These are phyloP conservation scores for Silene latifolia DNA, from an alignment of 148 eudicot genomes.

Conservation along the genomic window DNA sequence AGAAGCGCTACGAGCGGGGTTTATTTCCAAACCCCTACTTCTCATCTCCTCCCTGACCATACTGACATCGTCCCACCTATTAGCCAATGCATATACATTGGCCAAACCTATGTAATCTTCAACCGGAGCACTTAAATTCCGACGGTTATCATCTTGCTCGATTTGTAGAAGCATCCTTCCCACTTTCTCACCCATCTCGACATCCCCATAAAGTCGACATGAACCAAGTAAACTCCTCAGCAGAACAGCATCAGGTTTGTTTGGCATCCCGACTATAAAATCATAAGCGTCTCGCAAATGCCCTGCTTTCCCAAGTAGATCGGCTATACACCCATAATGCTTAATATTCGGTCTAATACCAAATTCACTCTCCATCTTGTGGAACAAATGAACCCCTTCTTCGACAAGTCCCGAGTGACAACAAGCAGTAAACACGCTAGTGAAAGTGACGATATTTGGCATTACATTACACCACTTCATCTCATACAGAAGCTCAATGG, in stretches of 20 bases:
- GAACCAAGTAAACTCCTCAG: constrained; percentile 66
- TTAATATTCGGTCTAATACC: constrained; percentile 34
- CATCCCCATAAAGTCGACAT: constrained; percentile 50
- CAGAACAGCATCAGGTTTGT: constrained; percentile 33
- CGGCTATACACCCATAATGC: constrained; percentile 56
- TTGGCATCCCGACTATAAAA: constrained; percentile 31
- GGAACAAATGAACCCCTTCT: constrained; percentile 52
- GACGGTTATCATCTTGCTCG: constrained; percentile 13
- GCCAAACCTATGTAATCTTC: constrained; percentile 56
- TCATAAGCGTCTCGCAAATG: constrained; percentile 48
- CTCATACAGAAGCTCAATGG: constrained; percentile 37
- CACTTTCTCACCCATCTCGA: constrained; percentile 52
- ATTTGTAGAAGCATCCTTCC: constrained; percentile 45
- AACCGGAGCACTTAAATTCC: constrained; percentile 26
- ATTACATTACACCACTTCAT: constrained; percentile 38
- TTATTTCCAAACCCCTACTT: constrained; percentile 34
- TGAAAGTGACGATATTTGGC: constrained; percentile 57
- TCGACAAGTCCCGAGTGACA: constrained; percentile 52
- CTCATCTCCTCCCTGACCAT: constrained; percentile 44
- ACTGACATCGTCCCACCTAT: constrained; percentile 61
- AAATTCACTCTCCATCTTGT: constrained; percentile 41
- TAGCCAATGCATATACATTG: constrained; percentile 60
- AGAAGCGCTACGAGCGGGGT: constrained; percentile 44
- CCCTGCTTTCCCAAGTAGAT: constrained; percentile 61
- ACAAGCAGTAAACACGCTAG: constrained; percentile 59